Evolutionary conservation across 148 eudicot genomes (phyloP).

Genomic region (Rheum nobile): DNA sequence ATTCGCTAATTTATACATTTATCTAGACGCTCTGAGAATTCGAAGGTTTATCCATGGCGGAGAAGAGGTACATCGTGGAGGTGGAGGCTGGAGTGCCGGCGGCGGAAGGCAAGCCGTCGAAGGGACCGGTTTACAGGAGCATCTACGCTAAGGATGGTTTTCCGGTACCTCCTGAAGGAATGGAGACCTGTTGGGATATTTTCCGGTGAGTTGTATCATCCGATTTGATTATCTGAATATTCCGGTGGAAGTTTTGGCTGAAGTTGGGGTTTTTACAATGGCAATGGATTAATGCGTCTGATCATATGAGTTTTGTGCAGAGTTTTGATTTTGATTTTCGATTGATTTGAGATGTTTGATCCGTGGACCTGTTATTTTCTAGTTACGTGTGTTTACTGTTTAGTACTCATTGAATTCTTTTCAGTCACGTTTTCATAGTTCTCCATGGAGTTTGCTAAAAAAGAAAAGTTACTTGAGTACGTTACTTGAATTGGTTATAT

Average conservation of each 20-base stretch:
- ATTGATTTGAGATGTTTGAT: background rate
- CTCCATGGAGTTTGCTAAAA: background rate
- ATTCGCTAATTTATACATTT: background rate
- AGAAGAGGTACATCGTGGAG: slow-evolving; percentile 41
- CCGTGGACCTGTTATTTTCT: background rate
- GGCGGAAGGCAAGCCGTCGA: slow-evolving; percentile 47
- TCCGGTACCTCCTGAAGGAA: slow-evolving; percentile 45
- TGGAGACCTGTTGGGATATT: slow-evolving; percentile 88
- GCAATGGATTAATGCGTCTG: slow-evolving; percentile 2
- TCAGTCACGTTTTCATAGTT: background rate
- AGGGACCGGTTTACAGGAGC: slow-evolving; percentile 74
- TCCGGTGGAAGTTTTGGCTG: background rate
- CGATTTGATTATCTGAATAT: background rate
- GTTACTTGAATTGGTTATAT: background rate
- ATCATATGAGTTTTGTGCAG: background rate
- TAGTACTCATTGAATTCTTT: background rate
- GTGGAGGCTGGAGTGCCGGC: slow-evolving; percentile 52
- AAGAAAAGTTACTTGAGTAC: background rate
- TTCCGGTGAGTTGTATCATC: slow-evolving; percentile 37
- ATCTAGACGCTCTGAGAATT: background rate
- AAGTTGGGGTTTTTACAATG: background rate
- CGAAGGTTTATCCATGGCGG: slow-evolving; percentile 19
- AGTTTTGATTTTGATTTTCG: background rate
- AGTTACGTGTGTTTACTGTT: background rate
- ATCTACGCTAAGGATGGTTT: slow-evolving; percentile 69